Conservation (phyloP, 2,329 filamentous ascomycete species). For the Penicillium janthinellum region DNA sequence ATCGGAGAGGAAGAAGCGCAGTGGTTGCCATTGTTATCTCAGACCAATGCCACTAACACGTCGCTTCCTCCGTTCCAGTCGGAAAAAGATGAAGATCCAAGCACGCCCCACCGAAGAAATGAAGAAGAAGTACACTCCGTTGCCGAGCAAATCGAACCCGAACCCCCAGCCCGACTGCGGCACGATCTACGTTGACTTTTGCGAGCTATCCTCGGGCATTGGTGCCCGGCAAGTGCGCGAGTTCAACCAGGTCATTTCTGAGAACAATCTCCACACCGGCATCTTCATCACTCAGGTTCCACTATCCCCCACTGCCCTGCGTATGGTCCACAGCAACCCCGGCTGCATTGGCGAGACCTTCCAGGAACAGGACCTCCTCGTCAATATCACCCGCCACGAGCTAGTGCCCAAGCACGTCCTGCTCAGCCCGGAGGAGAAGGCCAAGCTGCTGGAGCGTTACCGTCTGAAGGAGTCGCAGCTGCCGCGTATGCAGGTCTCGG, state of each 20-base stretch:
- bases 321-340: constrained; percentile 77
- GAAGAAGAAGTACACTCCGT: constrained; percentile 79
- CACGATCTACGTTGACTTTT: constrained; percentile 92
- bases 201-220: constrained; percentile 69
- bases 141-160: constrained; percentile 68
- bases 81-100: constrained; percentile 81
- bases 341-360: constrained; percentile 89
- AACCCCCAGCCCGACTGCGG: constrained; percentile 75
- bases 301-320: constrained; percentile 83
- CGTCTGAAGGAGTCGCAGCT: constrained; percentile 96
- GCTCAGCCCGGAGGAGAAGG: constrained; percentile 87
- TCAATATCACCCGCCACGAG: constrained; percentile 98
- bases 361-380: constrained; percentile 89
- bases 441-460: constrained; percentile 81
- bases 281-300: constrained; percentile 84
- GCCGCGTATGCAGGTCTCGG: constrained; percentile 84
- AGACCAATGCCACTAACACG: constrained; percentile 14
- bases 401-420: constrained; percentile 92
- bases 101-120: constrained; percentile 81
- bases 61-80: constrained; percentile 55
- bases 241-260: constrained; percentile 80
- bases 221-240: constrained; percentile 90
- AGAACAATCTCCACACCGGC: constrained; percentile 82
- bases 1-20: background rate
- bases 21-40: background rate